A percentile compares a stretch with the other conserved stretches of the same genome.
Conservation (phyloP, 208 protist species). For the Trypanosoma brucei region DNA sequence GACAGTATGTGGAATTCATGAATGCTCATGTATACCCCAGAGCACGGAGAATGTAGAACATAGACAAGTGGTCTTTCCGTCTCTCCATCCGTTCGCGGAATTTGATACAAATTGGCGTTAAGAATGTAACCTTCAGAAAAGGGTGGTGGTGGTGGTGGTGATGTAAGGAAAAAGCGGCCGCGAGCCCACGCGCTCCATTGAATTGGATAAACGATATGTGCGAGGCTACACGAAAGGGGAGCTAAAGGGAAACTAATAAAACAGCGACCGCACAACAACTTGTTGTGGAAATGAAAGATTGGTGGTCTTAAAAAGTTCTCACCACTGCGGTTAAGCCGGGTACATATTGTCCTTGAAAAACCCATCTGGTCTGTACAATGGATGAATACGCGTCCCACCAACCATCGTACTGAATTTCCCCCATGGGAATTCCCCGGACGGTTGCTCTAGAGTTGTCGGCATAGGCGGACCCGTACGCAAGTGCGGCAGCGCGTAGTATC, state of each 20-base stretch:
- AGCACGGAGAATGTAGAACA: too few species aligned
- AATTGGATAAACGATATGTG: neutral
- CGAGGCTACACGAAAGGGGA: neutral
- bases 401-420: slow-evolving; percentile 60
- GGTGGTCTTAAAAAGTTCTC: neutral
- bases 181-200: too few species aligned
- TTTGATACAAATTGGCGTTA: too few species aligned
- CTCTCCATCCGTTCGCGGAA: too few species aligned
- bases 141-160: too few species aligned
- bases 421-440: slow-evolving; percentile 46
- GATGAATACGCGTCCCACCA: slow-evolving; percentile 38
- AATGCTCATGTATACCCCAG: too few species aligned
- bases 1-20: too few species aligned
- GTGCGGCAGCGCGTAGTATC: slow-evolving; percentile 73
- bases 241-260: neutral
- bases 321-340: slow-evolving; percentile 28
- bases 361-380: slow-evolving; percentile 49
- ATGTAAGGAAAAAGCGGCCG: too few species aligned
- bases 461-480: slow-evolving; percentile 48
- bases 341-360: slow-evolving; percentile 62
- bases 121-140: too few species aligned
- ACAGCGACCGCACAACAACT: slow-evolving; percentile 3
- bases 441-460: slow-evolving; percentile 40
- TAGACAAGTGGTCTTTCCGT: too few species aligned
- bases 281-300: neutral